phyloP scores from a whole-genome alignment of 306 rosid genomes.

The Geum urbanum region DNA sequence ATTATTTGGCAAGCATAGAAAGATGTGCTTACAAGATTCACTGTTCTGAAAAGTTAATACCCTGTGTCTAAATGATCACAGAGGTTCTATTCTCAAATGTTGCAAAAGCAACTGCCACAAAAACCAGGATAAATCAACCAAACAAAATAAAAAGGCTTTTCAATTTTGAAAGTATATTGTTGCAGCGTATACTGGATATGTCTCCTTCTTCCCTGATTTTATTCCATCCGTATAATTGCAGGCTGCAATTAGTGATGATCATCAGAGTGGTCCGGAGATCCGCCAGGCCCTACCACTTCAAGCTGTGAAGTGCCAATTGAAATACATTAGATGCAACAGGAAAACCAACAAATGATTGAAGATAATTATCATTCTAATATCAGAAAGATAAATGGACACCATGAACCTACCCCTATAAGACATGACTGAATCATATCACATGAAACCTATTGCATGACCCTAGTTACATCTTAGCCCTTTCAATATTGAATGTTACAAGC shows the following conservation, averaged over 20 bases:
- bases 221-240: constrained; percentile 42
- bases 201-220: constrained; percentile 40
- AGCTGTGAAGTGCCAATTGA: constrained; percentile 50
- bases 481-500: background rate
- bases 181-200: constrained; percentile 38
- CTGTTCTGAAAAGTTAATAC: constrained; percentile 36
- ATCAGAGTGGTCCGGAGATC: constrained; percentile 74
- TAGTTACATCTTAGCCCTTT: background rate
- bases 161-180: constrained; percentile 38
- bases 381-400: background rate
- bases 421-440: background rate
- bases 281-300: constrained; percentile 95
- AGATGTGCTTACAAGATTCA: constrained; percentile 31
- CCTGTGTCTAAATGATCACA: constrained; percentile 44
- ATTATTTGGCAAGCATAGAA: constrained; percentile 50
- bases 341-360: background rate
- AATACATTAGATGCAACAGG: constrained; percentile 22
- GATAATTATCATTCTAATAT: background rate
- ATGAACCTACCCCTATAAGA: background rate
- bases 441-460: background rate
- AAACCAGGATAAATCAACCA: constrained; percentile 36
- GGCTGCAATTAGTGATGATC: constrained; percentile 57
- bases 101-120: constrained; percentile 32
- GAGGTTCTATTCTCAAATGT: constrained; percentile 37
- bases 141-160: constrained; percentile 38